Percentiles rank a stretch among this genome's conserved stretches.
Conservation (phyloP, 768 basidiomycete species). For the Pisolithus microcarpus region DNA sequence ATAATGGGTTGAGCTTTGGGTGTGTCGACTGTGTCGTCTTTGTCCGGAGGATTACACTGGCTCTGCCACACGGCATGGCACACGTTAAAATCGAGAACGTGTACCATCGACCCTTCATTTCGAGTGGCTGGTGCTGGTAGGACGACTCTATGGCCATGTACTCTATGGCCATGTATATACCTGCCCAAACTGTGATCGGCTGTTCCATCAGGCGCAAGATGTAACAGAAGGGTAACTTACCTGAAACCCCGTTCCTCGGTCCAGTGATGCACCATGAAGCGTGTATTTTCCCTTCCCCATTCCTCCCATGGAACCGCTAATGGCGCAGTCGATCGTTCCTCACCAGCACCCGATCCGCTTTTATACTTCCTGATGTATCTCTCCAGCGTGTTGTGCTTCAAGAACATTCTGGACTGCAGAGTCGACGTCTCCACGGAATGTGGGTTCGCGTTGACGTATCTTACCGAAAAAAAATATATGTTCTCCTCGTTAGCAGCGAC, state of each 20-base stretch:
- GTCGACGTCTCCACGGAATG: slow-evolving; percentile 3
- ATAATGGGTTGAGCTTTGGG: background rate
- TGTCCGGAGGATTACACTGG: background rate
- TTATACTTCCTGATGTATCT: slow-evolving; percentile 6
- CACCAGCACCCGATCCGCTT: background rate
- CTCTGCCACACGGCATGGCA: slow-evolving; percentile 5
- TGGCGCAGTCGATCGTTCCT: background rate
- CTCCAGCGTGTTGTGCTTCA: slow-evolving; percentile 28
- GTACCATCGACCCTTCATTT: slow-evolving; percentile 7
- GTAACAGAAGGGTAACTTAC: slow-evolving; percentile 13
- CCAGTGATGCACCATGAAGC: slow-evolving; percentile 23
- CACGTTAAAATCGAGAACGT: slow-evolving; percentile 29
- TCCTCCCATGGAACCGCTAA: slow-evolving; percentile 26
- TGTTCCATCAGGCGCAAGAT: background rate
- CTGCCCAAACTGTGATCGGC: slow-evolving; percentile 10
- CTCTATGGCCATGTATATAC: slow-evolving; percentile 37
- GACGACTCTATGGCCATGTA: too few species aligned
- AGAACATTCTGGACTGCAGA: slow-evolving; percentile 18
- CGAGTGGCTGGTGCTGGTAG: slow-evolving; percentile 8
- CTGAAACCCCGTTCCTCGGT: slow-evolving; percentile 30
- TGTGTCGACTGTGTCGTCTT: background rate
- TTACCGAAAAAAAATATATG: slow-evolving; percentile 17
- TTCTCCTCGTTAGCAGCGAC: slow-evolving; percentile 19
- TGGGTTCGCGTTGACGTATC: slow-evolving; percentile 9
- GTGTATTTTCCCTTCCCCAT: slow-evolving; percentile 33